A percentile compares a stretch with the other conserved stretches of the same genome.
Conservation (phyloP, 495 filamentous ascomycete genomes). For the Xylaria scruposa region DNA sequence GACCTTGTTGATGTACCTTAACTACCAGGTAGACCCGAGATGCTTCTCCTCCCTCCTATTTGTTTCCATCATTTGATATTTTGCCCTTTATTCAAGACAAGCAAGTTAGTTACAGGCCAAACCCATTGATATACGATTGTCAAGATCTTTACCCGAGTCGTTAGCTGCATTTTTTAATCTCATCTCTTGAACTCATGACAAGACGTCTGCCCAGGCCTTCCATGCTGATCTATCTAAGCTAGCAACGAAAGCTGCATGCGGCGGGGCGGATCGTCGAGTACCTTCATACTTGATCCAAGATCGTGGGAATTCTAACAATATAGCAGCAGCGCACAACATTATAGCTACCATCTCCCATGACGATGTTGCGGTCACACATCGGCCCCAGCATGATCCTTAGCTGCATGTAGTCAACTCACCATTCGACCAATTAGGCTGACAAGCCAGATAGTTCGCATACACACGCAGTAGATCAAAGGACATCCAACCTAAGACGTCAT, state of each 20-base stretch:
- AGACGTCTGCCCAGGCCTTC: background rate
- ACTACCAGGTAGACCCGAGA: too few species aligned
- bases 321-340: background rate
- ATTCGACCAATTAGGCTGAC: slow-evolving; percentile 11
- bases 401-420: background rate
- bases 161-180: background rate
- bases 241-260: background rate
- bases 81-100: background rate
- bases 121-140: background rate
- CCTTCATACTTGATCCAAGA: background rate
- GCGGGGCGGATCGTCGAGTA: background rate
- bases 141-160: background rate
- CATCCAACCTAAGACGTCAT: slow-evolving; percentile 9
- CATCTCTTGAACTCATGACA: background rate
- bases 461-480: background rate
- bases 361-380: background rate
- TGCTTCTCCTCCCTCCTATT: background rate
- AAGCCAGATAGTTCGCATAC: background rate
- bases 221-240: background rate
- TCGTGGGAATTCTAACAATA: background rate
- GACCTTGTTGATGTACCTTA: too few species aligned
- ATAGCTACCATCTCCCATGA: background rate
- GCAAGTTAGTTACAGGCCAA: too few species aligned
- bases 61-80: background rate
- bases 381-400: background rate